Base-by-base conservation (phyloP, 495 filamentous ascomycete species). In the Aeminium ludgeri region DNA sequence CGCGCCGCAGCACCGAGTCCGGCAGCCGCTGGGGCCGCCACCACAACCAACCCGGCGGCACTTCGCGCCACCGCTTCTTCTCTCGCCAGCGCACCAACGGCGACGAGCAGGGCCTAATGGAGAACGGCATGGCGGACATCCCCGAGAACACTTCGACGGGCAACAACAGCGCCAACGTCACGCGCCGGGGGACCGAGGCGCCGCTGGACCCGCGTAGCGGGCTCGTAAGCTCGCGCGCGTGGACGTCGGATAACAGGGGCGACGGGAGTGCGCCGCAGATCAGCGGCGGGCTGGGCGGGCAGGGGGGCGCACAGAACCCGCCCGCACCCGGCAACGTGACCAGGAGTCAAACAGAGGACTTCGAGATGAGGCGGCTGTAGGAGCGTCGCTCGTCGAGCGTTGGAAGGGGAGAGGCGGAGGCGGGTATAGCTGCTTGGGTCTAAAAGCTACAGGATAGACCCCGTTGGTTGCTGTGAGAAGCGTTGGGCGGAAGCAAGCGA, bases 21-120 rank as follows among this genome's bases (percentile, higher is more conserved):
- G 44, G 29, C 19, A 39, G 42, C 15, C 40, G 38, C n/a, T 41
- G 41, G 18, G 44, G 46, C 10, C 31, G 40, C 19, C 37, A 42
- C 11, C 30, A 20, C 34, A 25, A 11, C 34, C 15, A 16, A 16
- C 45, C 36, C 49, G 37, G 27, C 59, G 59, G 38, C 23, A 25
- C 4, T 8, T 25, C 23, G 23, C 56, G 59, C 29, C 60, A 62
- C 38, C 52, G 59, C 12, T 62, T 62, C 45, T 60, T 62, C 41
- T 58, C 55, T 29, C 53, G 56, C 13, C 10, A 30, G 44, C 4
- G 38, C 41, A 8, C 38, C 20, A 10, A 45, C 48, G 25, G 27
- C 39, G 46, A 51, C 32, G 48, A 56, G 32, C 34, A 37, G 6
- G 55, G 50, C 20, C 30, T 53, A 35, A 58, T 59, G 49, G 59